A percentile compares a stretch with the other conserved stretches of the same genome.
Conservation (phyloP, 164 flowering plant genomes). For the Annona cherimola region DNA sequence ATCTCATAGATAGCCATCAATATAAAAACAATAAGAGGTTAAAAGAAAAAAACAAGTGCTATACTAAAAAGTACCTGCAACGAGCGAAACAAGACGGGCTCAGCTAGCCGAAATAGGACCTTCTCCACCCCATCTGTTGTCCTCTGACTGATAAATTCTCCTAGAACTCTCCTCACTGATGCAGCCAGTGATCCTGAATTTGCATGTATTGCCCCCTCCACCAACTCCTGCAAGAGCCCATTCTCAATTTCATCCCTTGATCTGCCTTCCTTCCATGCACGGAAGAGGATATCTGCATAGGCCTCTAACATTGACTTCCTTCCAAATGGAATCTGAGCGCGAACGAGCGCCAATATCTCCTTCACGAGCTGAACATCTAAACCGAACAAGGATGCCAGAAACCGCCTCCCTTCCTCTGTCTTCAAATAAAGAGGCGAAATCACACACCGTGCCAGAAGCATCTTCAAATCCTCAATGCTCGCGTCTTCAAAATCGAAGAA, state of each 20-base stretch:
- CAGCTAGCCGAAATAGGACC: conserved; percentile 73
- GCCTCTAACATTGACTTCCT: conserved; percentile 82
- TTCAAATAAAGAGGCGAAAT: conserved; percentile 80
- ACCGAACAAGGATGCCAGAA: conserved; percentile 65
- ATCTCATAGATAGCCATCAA: no score
- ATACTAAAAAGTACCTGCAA: conserved; percentile 50
- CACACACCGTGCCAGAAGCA: conserved; percentile 63
- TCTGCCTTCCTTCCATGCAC: conserved; percentile 78
- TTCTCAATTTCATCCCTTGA: conserved; percentile 54
- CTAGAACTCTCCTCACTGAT: conserved; percentile 73
- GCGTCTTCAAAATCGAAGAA: conserved; percentile 90
- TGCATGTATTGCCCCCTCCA: conserved; percentile 80
- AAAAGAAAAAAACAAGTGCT: background rate
- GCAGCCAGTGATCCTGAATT: conserved; percentile 51
- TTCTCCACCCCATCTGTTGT: conserved; percentile 78
- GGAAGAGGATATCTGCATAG: conserved; percentile 66
- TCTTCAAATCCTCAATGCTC: conserved; percentile 90
- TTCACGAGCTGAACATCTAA: conserved; percentile 60
- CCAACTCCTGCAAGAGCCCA: conserved; percentile 61
- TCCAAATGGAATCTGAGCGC: conserved; percentile 83
- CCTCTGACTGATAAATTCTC: conserved; percentile 69
- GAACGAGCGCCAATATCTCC: conserved; percentile 73
- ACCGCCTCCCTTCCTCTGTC: conserved; percentile 77
- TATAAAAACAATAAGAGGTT: no score
- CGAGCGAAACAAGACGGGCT: conserved; percentile 86